These are phyloP conservation scores for Coemansia sp. DNA, from an alignment of 192 early-diverging fungal species.

Conservation along the genomic window DNA sequence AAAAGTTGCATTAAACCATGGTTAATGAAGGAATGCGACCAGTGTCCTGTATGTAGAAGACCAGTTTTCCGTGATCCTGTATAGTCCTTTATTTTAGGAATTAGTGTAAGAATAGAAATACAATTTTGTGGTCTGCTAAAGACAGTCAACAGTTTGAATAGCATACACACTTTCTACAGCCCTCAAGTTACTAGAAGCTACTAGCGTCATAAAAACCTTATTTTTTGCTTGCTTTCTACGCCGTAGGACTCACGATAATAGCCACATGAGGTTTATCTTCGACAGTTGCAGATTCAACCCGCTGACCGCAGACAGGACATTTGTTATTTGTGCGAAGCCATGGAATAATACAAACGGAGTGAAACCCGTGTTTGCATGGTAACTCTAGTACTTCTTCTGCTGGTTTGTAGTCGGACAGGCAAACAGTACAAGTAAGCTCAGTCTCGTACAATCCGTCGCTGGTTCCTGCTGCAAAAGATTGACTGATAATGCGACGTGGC, in stretches of 20 bases:
- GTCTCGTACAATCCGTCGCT: slow-evolving; percentile 9
- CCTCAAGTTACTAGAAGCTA: too few species aligned
- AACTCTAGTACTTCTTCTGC: slow-evolving; percentile 63
- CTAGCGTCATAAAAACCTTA: too few species aligned
- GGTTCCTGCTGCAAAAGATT: background rate
- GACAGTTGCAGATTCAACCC: background rate
- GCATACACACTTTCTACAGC: too few species aligned
- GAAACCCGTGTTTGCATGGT: slow-evolving; percentile 83
- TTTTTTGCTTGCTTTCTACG: too few species aligned
- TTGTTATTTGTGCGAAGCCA: slow-evolving; percentile 87
- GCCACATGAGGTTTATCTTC: too few species aligned
- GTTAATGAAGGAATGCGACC: slow-evolving; percentile 1
- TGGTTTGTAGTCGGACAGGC: slow-evolving; percentile 72
- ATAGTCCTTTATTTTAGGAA: too few species aligned
- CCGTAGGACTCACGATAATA: too few species aligned
- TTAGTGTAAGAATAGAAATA: too few species aligned
- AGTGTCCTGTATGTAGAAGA: slow-evolving; percentile 5
- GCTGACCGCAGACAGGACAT: slow-evolving; percentile 70
- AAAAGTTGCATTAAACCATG: slow-evolving; percentile 2
- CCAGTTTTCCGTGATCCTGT: background rate
- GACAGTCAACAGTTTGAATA: too few species aligned
- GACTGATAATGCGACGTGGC: background rate
- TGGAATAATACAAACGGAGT: slow-evolving; percentile 73
- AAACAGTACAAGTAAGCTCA: slow-evolving; percentile 62
- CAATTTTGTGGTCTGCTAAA: too few species aligned